These are phyloP conservation scores for Tolypocladium guangdongense DNA, from an alignment of 2,329 filamentous ascomycete species.

Conservation along the genomic window DNA sequence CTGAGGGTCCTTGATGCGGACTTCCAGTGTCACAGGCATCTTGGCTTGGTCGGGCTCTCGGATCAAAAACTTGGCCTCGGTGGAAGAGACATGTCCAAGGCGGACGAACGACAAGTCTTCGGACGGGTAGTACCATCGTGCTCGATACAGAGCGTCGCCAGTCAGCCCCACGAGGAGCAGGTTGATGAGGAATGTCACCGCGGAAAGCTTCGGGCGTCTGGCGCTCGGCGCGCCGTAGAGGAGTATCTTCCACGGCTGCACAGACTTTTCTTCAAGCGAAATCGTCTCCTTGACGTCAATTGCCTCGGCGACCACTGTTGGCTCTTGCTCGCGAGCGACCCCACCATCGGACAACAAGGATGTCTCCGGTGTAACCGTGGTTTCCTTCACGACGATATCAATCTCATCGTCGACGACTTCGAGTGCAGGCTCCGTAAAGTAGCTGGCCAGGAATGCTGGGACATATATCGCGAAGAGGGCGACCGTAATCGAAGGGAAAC, in stretches of 20 bases:
- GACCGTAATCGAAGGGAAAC: slow-evolving; percentile 42
- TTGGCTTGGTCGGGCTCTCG: slow-evolving; percentile 69
- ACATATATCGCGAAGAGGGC: slow-evolving; percentile 56
- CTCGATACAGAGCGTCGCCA: slow-evolving; percentile 68
- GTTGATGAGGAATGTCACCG: slow-evolving; percentile 63
- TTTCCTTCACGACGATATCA: slow-evolving; percentile 42
- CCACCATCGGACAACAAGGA: slow-evolving; percentile 20
- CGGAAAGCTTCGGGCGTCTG: slow-evolving; percentile 53
- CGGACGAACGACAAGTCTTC: slow-evolving; percentile 76
- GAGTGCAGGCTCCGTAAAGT: slow-evolving; percentile 44
- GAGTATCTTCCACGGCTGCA: slow-evolving; percentile 52
- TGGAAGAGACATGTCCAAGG: slow-evolving; percentile 75
- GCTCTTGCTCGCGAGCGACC: slow-evolving; percentile 14
- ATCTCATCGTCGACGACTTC: slow-evolving; percentile 50
- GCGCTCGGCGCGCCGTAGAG: slow-evolving; percentile 67
- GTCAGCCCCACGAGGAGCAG: slow-evolving; percentile 55
- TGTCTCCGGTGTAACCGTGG: slow-evolving; percentile 18
- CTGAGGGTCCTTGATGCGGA: slow-evolving; percentile 41
- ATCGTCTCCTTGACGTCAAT: slow-evolving; percentile 55
- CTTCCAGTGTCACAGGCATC: slow-evolving; percentile 65
- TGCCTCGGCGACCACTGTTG: slow-evolving; percentile 32
- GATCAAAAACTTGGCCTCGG: slow-evolving; percentile 69
- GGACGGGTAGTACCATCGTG: slow-evolving; percentile 56
- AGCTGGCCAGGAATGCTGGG: slow-evolving; percentile 50
- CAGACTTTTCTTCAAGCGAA: slow-evolving; percentile 43